Percentiles rank a stretch among this genome's conserved stretches.
Conservation (phyloP, 1,284 basidiomycete genomes). For the Trametes polyzona region DNA sequence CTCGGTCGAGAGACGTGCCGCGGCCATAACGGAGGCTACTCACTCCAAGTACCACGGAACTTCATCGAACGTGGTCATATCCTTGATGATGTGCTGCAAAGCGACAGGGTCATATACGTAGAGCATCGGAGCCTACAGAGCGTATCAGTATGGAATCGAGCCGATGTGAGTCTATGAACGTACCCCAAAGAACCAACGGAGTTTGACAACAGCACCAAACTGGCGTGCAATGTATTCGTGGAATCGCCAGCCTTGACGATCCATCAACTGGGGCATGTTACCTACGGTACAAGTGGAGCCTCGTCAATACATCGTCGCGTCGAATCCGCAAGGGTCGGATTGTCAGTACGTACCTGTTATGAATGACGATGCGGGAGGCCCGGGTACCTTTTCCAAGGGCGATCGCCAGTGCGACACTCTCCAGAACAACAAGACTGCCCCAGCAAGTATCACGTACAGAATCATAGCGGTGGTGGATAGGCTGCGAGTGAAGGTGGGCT, state of each 20-base stretch:
- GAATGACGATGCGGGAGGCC: conserved; percentile 14
- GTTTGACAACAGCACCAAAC: conserved; percentile 17
- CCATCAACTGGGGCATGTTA: conserved; percentile 14
- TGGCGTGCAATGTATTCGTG: conserved; percentile 13
- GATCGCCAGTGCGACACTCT: not conserved
- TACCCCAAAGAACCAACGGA: conserved; percentile 18
- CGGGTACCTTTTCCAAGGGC: conserved; percentile 19
- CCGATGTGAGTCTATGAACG: not conserved
- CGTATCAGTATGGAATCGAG: not conserved
- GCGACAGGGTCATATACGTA: conserved; percentile 25
- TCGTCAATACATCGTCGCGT: not conserved
- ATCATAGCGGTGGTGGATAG: conserved; percentile 7
- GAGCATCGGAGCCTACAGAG: conserved; percentile 6
- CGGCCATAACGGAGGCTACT: not conserved
- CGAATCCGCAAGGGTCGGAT: not conserved
- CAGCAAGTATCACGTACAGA: not conserved
- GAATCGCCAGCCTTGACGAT: conserved; percentile 20
- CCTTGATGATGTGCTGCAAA: conserved; percentile 19
- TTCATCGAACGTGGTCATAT: conserved; percentile 22
- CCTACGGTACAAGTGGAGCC: conserved; percentile 1
- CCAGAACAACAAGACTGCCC: conserved; percentile 6
- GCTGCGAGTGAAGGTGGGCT: no score
- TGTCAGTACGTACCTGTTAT: conserved; percentile 21
- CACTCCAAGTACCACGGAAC: conserved; percentile 18
- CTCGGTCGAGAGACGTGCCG: no score